Evolutionary conservation across 768 basidiomycete genomes (phyloP).

Genomic region (Lactarius evosmus): DNA sequence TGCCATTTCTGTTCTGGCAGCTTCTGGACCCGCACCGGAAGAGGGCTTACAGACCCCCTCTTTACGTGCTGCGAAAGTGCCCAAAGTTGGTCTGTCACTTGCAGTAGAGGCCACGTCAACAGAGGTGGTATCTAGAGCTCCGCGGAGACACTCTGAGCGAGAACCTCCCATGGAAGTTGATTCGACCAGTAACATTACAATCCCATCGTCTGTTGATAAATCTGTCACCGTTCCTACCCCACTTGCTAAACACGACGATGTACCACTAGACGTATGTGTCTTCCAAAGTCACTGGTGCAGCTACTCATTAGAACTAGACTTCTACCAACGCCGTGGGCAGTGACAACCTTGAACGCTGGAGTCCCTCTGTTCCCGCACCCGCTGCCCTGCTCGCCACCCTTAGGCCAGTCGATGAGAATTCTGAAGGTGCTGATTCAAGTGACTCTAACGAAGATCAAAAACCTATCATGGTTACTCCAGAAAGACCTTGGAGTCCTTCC

Average conservation of each 20-base stretch:
- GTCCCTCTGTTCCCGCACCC: conserved; percentile 20
- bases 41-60: background rate
- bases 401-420: conserved; percentile 9
- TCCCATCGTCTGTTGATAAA: conserved; percentile 28
- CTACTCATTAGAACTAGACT: conserved; percentile 11
- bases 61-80: background rate
- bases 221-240: background rate
- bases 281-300: background rate
- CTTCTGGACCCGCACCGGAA: background rate
- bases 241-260: conserved; percentile 20
- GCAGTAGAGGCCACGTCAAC: background rate
- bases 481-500: conserved; percentile 26
- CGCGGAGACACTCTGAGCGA: conserved; percentile 29
- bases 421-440: conserved; percentile 10
- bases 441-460: conserved; percentile 9
- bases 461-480: conserved; percentile 1
- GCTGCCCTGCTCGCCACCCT: background rate
- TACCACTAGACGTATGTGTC: conserved; percentile 16
- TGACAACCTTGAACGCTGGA: conserved; percentile 16
- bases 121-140: conserved; percentile 5
- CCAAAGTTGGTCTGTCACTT: conserved; percentile 3
- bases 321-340: background rate
- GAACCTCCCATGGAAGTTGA: conserved; percentile 63
- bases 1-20: conserved; percentile 20
- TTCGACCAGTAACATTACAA: conserved; percentile 43